Conservation (phyloP, 23 red algal species). For the Cyanidium caldarium region DNA sequence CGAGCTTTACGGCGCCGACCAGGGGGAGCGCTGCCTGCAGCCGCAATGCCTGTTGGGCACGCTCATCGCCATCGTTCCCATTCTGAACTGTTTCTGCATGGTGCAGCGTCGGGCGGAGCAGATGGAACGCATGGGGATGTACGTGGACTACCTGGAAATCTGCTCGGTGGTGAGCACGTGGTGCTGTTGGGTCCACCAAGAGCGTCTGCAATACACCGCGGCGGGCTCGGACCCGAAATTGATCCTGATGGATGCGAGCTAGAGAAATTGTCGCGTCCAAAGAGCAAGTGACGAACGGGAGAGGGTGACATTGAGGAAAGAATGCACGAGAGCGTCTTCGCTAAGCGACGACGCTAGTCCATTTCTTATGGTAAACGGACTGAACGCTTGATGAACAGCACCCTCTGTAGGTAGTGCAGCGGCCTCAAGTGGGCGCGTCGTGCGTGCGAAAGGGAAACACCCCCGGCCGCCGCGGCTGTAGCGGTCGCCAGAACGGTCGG, state of each 20-base stretch:
- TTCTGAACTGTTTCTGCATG: constrained; percentile 3
- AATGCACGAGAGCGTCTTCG: no score
- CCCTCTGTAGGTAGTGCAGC: no score
- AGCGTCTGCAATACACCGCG: background rate
- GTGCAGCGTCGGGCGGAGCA: background rate
- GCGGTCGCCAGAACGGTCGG: no score
- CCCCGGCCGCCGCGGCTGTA: no score
- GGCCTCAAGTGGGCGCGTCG: no score
- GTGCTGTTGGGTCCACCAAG: background rate
- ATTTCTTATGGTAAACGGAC: no score
- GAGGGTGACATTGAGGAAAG: no score
- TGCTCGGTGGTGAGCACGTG: background rate
- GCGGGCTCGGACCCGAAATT: background rate
- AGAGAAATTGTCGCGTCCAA: no score
- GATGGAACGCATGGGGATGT: constrained; percentile 9
- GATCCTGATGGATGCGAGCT: constrained; percentile 3
- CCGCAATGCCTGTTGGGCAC: constrained; percentile 2
- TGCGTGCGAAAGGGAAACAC: no score
- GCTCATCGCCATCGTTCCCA: constrained; percentile 3
- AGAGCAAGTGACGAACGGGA: no score
- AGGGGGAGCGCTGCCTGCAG: background rate
- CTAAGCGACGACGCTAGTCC: no score
- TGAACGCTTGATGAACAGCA: no score
- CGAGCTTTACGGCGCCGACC: background rate
- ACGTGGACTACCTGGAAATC: background rate